Evolutionary conservation across 306 rosid species (phyloP).

Genomic region (Fagus sylvatica): DNA sequence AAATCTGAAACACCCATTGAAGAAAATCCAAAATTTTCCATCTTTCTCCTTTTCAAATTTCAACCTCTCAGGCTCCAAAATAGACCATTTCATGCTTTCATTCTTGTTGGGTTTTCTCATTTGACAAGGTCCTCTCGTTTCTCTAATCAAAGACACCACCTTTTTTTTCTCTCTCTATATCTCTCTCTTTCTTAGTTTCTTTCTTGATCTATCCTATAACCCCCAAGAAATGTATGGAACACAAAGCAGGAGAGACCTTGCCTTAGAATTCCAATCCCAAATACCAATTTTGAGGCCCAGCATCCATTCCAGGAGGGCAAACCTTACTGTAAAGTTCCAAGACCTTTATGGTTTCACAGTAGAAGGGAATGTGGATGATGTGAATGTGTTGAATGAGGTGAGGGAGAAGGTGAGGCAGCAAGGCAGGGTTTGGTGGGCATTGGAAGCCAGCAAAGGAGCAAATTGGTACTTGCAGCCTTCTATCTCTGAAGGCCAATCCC

Average conservation of each 20-base stretch:
- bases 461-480: constrained; percentile 88
- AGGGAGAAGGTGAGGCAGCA: constrained; percentile 96
- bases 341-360: constrained; percentile 94
- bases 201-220: constrained; percentile 40
- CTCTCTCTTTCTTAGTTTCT: constrained; percentile 13
- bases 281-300: constrained; percentile 83
- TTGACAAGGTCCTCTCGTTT: constrained; percentile 38
- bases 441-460: constrained; percentile 94
- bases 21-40: constrained; percentile 13
- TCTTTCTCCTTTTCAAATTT: constrained; percentile 26
- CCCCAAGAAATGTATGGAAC: constrained; percentile 66
- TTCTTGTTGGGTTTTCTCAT: constrained; percentile 38
- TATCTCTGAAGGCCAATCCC: constrained; percentile 70
- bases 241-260: constrained; percentile 73
- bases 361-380: constrained; percentile 99
- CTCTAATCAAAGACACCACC: constrained; percentile 22
- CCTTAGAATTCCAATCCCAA: constrained; percentile 87
- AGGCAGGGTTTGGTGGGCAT: constrained; percentile 96
- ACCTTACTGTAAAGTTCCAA: constrained; percentile 92
- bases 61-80: constrained; percentile 29
- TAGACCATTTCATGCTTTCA: constrained; percentile 50
- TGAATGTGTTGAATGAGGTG: constrained; percentile 92
- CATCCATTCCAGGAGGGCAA: constrained; percentile 87
- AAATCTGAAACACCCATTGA: constrained; percentile 32
- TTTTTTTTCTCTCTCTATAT: neutral